Conservation (phyloP, 2,329 filamentous ascomycete species). For the Diplodia sapinea region DNA sequence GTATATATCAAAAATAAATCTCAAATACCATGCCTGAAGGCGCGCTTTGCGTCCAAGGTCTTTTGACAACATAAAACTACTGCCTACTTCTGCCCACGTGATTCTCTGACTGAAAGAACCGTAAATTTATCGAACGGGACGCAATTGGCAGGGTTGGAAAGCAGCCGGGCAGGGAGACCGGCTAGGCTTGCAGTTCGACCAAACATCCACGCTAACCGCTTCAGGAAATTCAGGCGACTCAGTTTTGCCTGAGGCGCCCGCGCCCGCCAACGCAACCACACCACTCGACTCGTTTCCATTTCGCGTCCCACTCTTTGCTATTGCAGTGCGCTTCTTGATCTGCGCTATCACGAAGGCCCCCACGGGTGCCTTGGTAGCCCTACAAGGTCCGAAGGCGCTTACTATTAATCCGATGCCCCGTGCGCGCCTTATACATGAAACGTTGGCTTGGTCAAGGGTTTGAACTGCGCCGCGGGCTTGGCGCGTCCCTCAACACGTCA, state of each 20-base stretch:
- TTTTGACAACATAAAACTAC: not conserved
- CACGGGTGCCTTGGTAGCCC: not conserved
- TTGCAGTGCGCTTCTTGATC: not conserved
- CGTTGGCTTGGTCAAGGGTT: not conserved
- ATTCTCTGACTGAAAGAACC: not conserved
- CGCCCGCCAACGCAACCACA: not conserved
- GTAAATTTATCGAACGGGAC: not conserved
- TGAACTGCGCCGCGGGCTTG: not conserved
- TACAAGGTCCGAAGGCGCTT: not conserved
- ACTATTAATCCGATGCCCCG: not conserved
- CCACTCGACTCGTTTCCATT: not conserved
- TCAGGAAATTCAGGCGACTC: not conserved
- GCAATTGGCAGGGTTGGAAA: not conserved
- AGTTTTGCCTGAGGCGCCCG: not conserved
- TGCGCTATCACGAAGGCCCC: not conserved
- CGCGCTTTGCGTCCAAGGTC: not conserved
- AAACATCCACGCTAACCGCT: not conserved
- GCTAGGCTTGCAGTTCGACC: not conserved
- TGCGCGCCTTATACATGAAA: constrained; percentile 1
- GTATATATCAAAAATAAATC: constrained; percentile 3
- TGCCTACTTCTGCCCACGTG: not conserved
- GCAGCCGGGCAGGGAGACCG: not conserved
- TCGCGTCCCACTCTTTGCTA: not conserved
- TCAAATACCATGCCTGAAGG: constrained; percentile 3
- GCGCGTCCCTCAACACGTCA: not conserved